Evolutionary conservation across 2,329 filamentous ascomycete species (phyloP).

Genomic region (Pochonia chlamydosporia): DNA sequence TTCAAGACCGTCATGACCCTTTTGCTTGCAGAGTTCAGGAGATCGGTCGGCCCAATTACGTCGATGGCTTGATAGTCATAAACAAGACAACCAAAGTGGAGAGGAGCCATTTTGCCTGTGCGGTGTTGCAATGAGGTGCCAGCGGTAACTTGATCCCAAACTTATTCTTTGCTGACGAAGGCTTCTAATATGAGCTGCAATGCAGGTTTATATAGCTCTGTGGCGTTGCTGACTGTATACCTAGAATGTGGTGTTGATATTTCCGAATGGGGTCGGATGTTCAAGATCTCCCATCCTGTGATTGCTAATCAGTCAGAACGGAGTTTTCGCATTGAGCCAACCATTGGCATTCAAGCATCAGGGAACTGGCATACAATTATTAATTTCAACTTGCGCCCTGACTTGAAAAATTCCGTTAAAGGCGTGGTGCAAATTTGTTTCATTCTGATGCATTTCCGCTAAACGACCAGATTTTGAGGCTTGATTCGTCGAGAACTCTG

Average conservation of each 20-base stretch:
- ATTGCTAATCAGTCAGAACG: background rate
- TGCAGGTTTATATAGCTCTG: background rate
- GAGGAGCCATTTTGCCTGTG: conserved; percentile 11
- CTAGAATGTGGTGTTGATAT: background rate
- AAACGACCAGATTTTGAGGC: conserved; percentile 10
- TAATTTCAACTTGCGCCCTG: no score
- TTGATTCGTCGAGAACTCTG: conserved; percentile 8
- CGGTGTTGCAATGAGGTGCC: no score
- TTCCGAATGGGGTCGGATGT: background rate
- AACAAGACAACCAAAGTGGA: conserved; percentile 20
- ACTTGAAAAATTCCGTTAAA: no score
- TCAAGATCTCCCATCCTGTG: background rate
- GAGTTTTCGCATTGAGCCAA: no score
- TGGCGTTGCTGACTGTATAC: no score
- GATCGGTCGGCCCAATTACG: conserved; percentile 22
- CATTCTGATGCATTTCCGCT: background rate
- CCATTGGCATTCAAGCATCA: no score
- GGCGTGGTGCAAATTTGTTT: no score
- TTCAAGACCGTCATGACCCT: conserved; percentile 7
- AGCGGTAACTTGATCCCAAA: no score
- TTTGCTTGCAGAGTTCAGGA: conserved; percentile 21
- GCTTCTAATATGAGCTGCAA: no score
- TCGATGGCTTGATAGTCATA: conserved; percentile 28
- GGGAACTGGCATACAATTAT: no score
- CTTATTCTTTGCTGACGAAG: background rate